Evolutionary conservation across 2,329 filamentous ascomycete species (phyloP), one percentile per base, ranked within the genome.

Genomic region (Penicillium psychrosexuale): DNA sequence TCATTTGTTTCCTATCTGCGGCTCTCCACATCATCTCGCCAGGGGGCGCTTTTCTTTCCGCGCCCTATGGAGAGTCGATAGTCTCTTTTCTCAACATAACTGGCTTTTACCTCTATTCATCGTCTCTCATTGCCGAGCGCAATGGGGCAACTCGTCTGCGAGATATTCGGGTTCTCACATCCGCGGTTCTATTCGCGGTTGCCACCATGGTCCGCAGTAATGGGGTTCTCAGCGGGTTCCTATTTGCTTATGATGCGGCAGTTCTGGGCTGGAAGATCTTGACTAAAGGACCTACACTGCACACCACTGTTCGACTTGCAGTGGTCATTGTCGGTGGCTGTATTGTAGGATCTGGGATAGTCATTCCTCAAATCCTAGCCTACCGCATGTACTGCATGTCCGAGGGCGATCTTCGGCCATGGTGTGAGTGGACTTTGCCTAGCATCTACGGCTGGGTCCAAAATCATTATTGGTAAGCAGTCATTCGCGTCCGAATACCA

Each of bases 361-460:
- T 86, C 7, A 64, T 84, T 0, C 93, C 94, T 8, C 94, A 99
- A 69, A 77, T 80, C 45, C 64, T 88, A 34, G 92, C 92, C 2
- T 97, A 90, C 72, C 70, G 72, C 47, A 81, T 84, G 38, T 97
- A 87, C 71, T 96, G 91, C 62, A 61, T 68, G 17, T 66, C 68
- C 40, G 55, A 67, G 19, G 17, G 55, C 28, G 31, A 65, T 37
- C 57, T 77, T 51, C 78, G 89, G 53, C 82, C 85, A 4, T 99
- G 94, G 94, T 99, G 94, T 71, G 69, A 73, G 19, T 80, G 77
- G 17, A 70, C 75, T n/a, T 60, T 92, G 12, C 94, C 94, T 4
- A 96, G 91, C 70, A 92, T 99, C 57, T 97, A 96, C 74, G 82
- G 85, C 0, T 97, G 89, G 78, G 93, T 97, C 2, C 94, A 99